Conservation (phyloP, 306 rosid genomes). For the Rosa lucieae region DNA sequence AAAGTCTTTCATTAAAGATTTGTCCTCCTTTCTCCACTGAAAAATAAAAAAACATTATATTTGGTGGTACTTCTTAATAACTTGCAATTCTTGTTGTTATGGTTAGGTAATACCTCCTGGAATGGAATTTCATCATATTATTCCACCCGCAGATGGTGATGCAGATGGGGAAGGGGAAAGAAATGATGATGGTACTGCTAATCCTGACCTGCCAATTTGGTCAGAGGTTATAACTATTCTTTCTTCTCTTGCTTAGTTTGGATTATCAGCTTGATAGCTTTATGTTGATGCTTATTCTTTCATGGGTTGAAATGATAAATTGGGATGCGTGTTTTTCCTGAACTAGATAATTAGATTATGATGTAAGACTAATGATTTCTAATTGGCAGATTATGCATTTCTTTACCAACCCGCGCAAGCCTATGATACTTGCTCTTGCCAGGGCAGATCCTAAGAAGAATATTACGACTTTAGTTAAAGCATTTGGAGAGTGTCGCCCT, state of each 20-base stretch:
- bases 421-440: conserved; percentile 74
- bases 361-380: conserved; percentile 10
- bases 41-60: background rate
- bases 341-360: background rate
- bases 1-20: no score
- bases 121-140: conserved; percentile 65
- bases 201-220: conserved; percentile 56
- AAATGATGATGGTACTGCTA: conserved; percentile 39
- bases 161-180: conserved; percentile 44
- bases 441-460: conserved; percentile 70
- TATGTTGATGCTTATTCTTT: background rate
- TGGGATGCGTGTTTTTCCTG: background rate
- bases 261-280: background rate
- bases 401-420: conserved; percentile 68
- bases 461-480: conserved; percentile 58
- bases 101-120: conserved; percentile 67
- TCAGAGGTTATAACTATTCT: conserved; percentile 44
- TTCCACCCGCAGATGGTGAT: conserved; percentile 45
- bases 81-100: background rate
- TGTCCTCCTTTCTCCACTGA: background rate
- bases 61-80: background rate
- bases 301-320: background rate
- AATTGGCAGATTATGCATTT: conserved; percentile 56
- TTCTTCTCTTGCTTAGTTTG: conserved; percentile 5
- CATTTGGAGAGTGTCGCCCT: conserved; percentile 69